These are phyloP conservation scores for Neofusicoccum umdonicola DNA, from an alignment of 2,329 filamentous ascomycete species.

Conservation along the genomic window DNA sequence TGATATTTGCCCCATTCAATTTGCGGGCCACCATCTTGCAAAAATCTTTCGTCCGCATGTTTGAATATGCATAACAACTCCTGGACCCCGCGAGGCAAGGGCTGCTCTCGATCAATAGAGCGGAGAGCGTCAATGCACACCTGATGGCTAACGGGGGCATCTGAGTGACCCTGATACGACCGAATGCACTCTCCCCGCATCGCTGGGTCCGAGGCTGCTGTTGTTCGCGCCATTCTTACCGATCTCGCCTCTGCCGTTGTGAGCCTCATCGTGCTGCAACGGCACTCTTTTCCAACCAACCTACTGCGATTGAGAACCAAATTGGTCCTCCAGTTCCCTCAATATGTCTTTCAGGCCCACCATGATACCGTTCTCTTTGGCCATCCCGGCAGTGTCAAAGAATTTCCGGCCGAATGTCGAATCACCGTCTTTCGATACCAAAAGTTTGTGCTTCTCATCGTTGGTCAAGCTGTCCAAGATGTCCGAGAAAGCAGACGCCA, in stretches of 20 bases:
- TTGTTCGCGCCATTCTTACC: too few relatives aligned
- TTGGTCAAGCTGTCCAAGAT: neutral
- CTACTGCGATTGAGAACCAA: neutral
- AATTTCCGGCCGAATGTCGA: neutral
- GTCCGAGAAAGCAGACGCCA: neutral
- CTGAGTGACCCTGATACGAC: too few relatives aligned
- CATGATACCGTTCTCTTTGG: neutral
- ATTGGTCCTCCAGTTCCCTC: neutral
- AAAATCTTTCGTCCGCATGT: too few relatives aligned
- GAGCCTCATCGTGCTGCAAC: neutral
- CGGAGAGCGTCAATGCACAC: too few relatives aligned
- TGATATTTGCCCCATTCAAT: neutral
- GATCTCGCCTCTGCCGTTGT: neutral
- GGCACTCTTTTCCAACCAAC: neutral
- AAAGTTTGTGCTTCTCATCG: neutral
- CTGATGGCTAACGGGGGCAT: too few relatives aligned
- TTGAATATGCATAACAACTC: too few relatives aligned
- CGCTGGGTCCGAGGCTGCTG: too few relatives aligned
- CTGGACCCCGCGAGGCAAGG: too few relatives aligned
- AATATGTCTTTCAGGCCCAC: neutral
- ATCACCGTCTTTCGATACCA: neutral
- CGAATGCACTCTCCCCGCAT: too few relatives aligned
- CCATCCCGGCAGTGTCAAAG: neutral
- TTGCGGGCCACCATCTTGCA: too few relatives aligned
- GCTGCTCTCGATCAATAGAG: too few relatives aligned